Evolutionary conservation across 2,329 filamentous ascomycete genomes (phyloP).

Genomic region (Cryphonectria japonica): DNA sequence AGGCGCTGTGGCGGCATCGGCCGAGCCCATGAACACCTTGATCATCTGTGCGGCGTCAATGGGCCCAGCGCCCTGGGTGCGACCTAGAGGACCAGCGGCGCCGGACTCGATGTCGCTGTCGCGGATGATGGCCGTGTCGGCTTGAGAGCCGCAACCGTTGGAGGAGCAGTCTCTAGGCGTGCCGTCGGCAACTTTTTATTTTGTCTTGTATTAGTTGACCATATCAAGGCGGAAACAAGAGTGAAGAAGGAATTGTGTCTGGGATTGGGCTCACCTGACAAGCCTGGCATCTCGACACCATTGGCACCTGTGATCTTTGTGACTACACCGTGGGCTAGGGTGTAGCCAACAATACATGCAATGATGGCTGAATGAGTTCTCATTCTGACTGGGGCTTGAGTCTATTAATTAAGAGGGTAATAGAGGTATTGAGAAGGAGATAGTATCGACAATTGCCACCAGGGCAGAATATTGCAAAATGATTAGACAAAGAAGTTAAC

Average conservation of each 20-base stretch:
- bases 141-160: conserved; percentile 66
- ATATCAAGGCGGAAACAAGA: no score
- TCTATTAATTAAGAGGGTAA: not conserved
- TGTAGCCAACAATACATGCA: conserved; percentile 34
- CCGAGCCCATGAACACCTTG: conserved; percentile 58
- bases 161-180: conserved; percentile 69
- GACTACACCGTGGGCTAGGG: conserved; percentile 62
- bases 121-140: conserved; percentile 71
- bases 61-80: conserved; percentile 62
- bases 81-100: conserved; percentile 60
- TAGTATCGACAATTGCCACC: no score
- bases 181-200: conserved; percentile 56
- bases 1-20: conserved; percentile 33
- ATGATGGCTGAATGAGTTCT: not conserved
- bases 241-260: no score
- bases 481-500: not conserved
- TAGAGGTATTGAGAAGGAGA: no score
- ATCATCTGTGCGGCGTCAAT: conserved; percentile 62
- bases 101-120: conserved; percentile 58
- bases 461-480: not conserved
- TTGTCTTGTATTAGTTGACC: no score
- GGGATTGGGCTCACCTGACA: conserved; percentile 40
- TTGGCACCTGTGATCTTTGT: conserved; percentile 62
- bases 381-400: not conserved
- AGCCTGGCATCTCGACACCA: conserved; percentile 64